Conservation (phyloP, 2,329 filamentous ascomycete genomes). For the Aspergillus sp. region DNA sequence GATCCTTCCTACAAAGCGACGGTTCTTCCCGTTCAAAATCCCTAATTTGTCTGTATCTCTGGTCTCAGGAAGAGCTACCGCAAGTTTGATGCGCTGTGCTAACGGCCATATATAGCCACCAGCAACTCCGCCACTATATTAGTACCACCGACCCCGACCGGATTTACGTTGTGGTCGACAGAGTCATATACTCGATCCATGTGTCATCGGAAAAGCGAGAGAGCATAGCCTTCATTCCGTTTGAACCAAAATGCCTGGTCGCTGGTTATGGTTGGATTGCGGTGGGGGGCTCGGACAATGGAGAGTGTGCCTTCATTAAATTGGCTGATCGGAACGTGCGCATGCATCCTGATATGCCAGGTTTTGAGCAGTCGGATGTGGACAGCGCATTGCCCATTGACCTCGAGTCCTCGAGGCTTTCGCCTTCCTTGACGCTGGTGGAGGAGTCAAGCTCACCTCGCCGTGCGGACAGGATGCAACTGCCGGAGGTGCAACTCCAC, state of each 20-base stretch:
- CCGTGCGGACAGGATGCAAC: conserved; percentile 13
- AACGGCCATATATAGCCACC: conserved; percentile 29
- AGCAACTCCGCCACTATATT: conserved; percentile 75
- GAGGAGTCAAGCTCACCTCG: conserved; percentile 14
- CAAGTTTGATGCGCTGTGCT: conserved; percentile 3
- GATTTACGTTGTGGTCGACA: conserved; percentile 79
- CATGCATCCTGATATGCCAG: conserved; percentile 33
- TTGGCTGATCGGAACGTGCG: conserved; percentile 42
- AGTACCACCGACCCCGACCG: conserved; percentile 71
- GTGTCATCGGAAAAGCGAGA: conserved; percentile 66
- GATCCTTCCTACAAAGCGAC: conserved; percentile 56
- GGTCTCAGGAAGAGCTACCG: neutral
- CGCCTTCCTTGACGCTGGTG: conserved; percentile 17
- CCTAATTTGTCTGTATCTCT: conserved; percentile 55
- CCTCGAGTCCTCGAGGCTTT: conserved; percentile 25
- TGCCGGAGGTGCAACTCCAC: conserved; percentile 49
- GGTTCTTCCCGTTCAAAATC: conserved; percentile 64
- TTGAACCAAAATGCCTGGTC: conserved; percentile 77
- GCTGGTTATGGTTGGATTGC: conserved; percentile 84
- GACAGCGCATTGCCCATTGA: conserved; percentile 56
- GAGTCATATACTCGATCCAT: conserved; percentile 69
- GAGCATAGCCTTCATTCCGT: conserved; percentile 66
- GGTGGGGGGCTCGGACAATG: conserved; percentile 76
- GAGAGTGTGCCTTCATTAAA: conserved; percentile 78
- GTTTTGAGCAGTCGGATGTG: conserved; percentile 41